Percentiles rank a stretch among this genome's conserved stretches.
phyloP scores from a whole-genome alignment of 495 filamentous ascomycete genomes.

The Penicillium soppii region DNA sequence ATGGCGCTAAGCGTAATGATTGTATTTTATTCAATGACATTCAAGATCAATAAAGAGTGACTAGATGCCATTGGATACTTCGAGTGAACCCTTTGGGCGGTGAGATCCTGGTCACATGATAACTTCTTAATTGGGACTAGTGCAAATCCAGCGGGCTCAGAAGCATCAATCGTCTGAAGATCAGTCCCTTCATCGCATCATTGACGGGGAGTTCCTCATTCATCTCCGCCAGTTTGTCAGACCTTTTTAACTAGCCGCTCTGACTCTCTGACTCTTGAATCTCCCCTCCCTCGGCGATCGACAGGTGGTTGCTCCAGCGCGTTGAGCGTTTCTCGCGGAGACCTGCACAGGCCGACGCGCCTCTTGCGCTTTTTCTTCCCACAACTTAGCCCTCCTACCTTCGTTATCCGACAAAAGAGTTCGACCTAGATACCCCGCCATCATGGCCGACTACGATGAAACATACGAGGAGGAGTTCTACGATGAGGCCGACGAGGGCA shows the following conservation, averaged over 20 bases:
- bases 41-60: too few species aligned
- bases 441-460: conserved; percentile 56
- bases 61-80: too few species aligned
- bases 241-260: conserved; percentile 4
- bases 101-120: conserved; percentile 5
- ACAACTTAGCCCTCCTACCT: not conserved
- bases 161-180: conserved; percentile 29
- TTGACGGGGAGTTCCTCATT: conserved; percentile 20
- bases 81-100: too few species aligned
- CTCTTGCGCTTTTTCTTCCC: conserved; percentile 30
- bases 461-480: conserved; percentile 53
- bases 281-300: conserved; percentile 14
- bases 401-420: not conserved
- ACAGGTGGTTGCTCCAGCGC: conserved; percentile 24
- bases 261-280: conserved; percentile 8
- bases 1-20: not conserved
- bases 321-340: conserved; percentile 23
- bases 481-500: conserved; percentile 67
- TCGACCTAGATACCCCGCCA: conserved; percentile 10
- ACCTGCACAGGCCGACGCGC: conserved; percentile 22
- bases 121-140: conserved; percentile 15
- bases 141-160: conserved; percentile 9
- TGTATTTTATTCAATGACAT: not conserved
- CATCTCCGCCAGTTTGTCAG: conserved; percentile 18
- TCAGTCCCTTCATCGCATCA: conserved; percentile 27